Evolutionary conservation across 2,329 filamentous ascomycete genomes (phyloP).

Genomic region (Blastomyces percursus): DNA sequence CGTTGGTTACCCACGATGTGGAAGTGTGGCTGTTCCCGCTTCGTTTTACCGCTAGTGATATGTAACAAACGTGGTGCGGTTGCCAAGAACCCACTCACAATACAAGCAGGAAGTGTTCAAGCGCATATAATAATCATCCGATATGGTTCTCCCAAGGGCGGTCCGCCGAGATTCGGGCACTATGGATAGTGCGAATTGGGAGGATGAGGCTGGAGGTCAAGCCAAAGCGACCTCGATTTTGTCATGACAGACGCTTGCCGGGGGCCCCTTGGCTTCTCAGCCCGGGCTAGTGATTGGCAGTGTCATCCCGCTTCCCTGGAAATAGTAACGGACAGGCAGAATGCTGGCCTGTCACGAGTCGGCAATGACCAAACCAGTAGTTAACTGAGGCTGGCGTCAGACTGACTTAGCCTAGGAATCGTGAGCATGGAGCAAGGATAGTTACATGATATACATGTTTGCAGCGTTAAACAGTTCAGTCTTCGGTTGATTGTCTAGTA

Average conservation of each 20-base stretch:
- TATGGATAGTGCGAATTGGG: neutral
- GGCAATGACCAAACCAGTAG: neutral
- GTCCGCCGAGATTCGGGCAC: neutral
- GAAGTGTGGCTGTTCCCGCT: slow-evolving; percentile 1
- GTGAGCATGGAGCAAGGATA: neutral
- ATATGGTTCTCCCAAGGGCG: neutral
- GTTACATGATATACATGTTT: neutral
- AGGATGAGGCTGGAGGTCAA: neutral
- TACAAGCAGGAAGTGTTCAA: neutral
- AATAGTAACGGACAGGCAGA: slow-evolving; percentile 1
- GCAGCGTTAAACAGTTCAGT: no score
- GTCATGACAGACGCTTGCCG: slow-evolving; percentile 1
- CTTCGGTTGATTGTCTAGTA: neutral
- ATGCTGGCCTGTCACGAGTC: neutral
- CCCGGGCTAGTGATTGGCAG: slow-evolving; percentile 9
- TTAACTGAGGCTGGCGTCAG: slow-evolving; percentile 2
- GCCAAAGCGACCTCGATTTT: neutral
- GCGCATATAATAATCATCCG: neutral
- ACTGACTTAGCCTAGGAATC: neutral
- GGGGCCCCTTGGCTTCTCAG: slow-evolving; percentile 5
- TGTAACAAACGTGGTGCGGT: neutral
- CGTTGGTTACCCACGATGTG: neutral
- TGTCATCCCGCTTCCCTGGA: slow-evolving; percentile 9
- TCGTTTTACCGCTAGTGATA: neutral
- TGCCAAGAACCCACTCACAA: neutral